These are phyloP conservation scores for Farysia itapuensis DNA, from an alignment of 1,284 basidiomycete genomes.

Conservation along the genomic window DNA sequence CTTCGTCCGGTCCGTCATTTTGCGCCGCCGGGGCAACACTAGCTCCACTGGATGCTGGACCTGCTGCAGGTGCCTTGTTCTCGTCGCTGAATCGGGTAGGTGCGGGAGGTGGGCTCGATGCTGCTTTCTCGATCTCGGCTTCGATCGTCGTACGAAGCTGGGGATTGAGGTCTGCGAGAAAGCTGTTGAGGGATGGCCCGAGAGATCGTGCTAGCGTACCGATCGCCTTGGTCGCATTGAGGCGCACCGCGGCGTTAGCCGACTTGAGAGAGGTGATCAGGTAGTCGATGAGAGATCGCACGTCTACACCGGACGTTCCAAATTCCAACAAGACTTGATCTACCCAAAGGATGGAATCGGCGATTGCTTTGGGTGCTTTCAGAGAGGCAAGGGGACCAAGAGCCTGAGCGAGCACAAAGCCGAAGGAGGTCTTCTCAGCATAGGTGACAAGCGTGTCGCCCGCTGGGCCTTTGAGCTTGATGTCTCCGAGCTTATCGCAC, in stretches of 20 bases:
- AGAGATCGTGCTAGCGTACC: constrained; percentile 91
- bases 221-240: constrained; percentile 89
- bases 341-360: constrained; percentile 87
- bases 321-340: constrained; percentile 88
- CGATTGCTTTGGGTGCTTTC: constrained; percentile 95
- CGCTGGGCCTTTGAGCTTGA: constrained; percentile 96
- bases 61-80: constrained; percentile 13
- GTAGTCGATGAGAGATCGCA: constrained; percentile 85
- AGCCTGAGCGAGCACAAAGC: constrained; percentile 86
- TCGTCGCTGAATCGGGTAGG: constrained; percentile 64
- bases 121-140: constrained; percentile 90
- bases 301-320: constrained; percentile 81
- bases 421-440: constrained; percentile 88
- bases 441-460: constrained; percentile 80
- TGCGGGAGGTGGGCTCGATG: constrained; percentile 75
- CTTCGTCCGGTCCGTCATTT: constrained; percentile 38
- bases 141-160: constrained; percentile 89
- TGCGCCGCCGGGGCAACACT: constrained; percentile 5
- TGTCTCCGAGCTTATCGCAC: constrained; percentile 91
- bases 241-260: constrained; percentile 89
- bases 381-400: constrained; percentile 27
- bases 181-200: constrained; percentile 84
- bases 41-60: constrained; percentile 4
- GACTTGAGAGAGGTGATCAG: constrained; percentile 84
- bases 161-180: constrained; percentile 91